phyloP scores from a whole-genome alignment of 2,329 filamentous ascomycete genomes.

The Moelleriella libera region DNA sequence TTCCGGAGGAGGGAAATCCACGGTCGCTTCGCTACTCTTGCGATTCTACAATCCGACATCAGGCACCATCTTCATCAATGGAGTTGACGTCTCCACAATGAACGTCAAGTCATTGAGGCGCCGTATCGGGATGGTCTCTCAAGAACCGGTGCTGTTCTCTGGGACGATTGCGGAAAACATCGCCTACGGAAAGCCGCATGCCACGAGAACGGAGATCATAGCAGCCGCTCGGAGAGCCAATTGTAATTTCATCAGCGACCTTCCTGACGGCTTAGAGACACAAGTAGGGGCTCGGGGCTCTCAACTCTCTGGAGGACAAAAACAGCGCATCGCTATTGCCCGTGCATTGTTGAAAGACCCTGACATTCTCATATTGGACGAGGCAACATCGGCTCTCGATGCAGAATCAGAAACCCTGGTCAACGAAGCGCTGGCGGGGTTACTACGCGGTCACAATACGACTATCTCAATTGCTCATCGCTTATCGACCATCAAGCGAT shows the following conservation, averaged over 20 bases:
- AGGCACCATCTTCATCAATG: conserved; percentile 71
- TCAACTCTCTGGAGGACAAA: conserved; percentile 90
- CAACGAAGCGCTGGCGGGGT: conserved; percentile 70
- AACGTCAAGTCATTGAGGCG: conserved; percentile 87
- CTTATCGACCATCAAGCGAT: conserved; percentile 89
- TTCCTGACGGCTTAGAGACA: conserved; percentile 90
- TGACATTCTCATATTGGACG: conserved; percentile 91
- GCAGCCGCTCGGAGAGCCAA: conserved; percentile 83
- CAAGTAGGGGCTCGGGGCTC: conserved; percentile 84
- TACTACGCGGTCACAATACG: conserved; percentile 79
- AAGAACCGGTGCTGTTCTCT: conserved; percentile 87
- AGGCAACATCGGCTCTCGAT: conserved; percentile 89
- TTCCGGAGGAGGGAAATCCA: conserved; percentile 91
- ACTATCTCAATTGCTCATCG: conserved; percentile 97
- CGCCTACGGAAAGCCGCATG: conserved; percentile 72
- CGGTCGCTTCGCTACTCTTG: conserved; percentile 79
- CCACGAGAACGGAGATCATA: conserved; percentile 68
- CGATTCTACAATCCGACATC: conserved; percentile 78
- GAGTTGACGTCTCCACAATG: conserved; percentile 68
- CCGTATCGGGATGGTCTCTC: conserved; percentile 87
- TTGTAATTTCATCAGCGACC: conserved; percentile 91
- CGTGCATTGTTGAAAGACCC: conserved; percentile 89
- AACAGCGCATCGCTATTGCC: conserved; percentile 95
- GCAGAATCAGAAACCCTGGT: conserved; percentile 95
- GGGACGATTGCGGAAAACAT: conserved; percentile 83